Conservation (phyloP, 179 eudicot species). For the Heliamphora pulchella region DNA sequence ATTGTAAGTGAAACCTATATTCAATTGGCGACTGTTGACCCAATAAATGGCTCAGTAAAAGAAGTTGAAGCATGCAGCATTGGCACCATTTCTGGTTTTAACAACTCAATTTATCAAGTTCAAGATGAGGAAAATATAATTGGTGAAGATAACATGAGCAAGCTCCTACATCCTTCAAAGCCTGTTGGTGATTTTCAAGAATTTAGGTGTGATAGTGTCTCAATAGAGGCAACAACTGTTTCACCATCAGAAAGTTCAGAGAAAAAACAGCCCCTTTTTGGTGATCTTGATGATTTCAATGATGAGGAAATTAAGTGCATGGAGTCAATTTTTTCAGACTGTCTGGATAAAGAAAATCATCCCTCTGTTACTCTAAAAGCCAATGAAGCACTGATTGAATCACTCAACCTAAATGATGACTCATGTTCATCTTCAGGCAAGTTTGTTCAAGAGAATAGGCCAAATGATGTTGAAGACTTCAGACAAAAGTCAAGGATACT, state of each 20-base stretch:
- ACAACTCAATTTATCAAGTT: slow-evolving; percentile 17
- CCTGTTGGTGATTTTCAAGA: slow-evolving; percentile 17
- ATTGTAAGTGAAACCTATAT: slow-evolving; percentile 16
- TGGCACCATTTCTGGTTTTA: slow-evolving; percentile 17
- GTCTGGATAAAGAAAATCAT: slow-evolving; percentile 22
- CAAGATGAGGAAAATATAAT: slow-evolving; percentile 13
- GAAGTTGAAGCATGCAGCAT: slow-evolving; percentile 21
- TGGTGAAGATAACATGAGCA: slow-evolving; percentile 15
- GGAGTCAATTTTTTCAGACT: slow-evolving; percentile 22
- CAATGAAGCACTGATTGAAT: slow-evolving; percentile 27
- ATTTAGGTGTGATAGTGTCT: slow-evolving; percentile 13
- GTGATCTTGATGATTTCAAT: slow-evolving; percentile 48
- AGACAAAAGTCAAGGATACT: slow-evolving; percentile 20
- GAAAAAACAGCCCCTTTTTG: slow-evolving; percentile 56
- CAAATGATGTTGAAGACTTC: slow-evolving; percentile 21
- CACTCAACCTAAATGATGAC: slow-evolving; percentile 13
- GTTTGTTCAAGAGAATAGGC: slow-evolving; percentile 22
- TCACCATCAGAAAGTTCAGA: slow-evolving; percentile 28
- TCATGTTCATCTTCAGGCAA: slow-evolving; percentile 21
- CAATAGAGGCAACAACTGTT: not conserved
- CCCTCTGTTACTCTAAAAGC: slow-evolving; percentile 21
- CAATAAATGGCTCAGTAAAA: slow-evolving; percentile 18
- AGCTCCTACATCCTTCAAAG: slow-evolving; percentile 5
- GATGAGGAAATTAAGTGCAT: slow-evolving; percentile 13
- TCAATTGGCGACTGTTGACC: slow-evolving; percentile 14